Base-by-base conservation (phyloP, 2,329 filamentous ascomycete genomes). In the Tympanopsis confertula region DNA sequence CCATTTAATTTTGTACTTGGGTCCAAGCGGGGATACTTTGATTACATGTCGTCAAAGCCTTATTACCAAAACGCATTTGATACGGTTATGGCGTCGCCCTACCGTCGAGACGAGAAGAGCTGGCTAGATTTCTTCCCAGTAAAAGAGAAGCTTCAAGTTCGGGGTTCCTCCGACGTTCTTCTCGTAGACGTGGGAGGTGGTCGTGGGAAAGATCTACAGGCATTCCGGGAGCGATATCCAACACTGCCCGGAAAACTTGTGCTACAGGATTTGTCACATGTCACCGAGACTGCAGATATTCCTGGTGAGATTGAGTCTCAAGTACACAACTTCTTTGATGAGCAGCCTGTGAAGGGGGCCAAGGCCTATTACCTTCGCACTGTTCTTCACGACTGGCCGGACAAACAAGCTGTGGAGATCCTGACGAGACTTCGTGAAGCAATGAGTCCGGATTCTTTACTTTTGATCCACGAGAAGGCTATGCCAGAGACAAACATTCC, bases 1-100 rank as follows among this genome's bases (percentile, higher is more conserved):
- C 50, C 54, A 0, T 58, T 54, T 33, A 53, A 58, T 35, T 45
- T 44, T 5, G 44, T 46, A 4, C 36, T 42, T 13, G 22, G 46
- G 10, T 53, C 50, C 3, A 40, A 48, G 4, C 26, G 45, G 7
- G 41, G 49, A 22, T 50, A 48, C 38, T 58, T 54, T 15, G 49
- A 51, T 3, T 54, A 44, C 44, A 20, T 58, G 4, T 29, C 32
- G 12, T 39, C 45, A 4, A 42, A 50, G 2, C 47, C 47, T 2
- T 36, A 26, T 2, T 33, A 41, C 3, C 45, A 47, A 19, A 19
- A 40, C 12, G 50, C 42, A 2, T 57, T 56, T 43, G 55, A 58
- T 39, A 38, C 37, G 1, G 44, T 45, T 1, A 56, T 58, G 54
- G 42, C 39, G 7, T 7, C 15, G 10, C 17, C 30, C 15, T 13